These are phyloP conservation scores for Metschnikowia picachoensis DNA, from an alignment of 805 yeast species.

Conservation along the genomic window DNA sequence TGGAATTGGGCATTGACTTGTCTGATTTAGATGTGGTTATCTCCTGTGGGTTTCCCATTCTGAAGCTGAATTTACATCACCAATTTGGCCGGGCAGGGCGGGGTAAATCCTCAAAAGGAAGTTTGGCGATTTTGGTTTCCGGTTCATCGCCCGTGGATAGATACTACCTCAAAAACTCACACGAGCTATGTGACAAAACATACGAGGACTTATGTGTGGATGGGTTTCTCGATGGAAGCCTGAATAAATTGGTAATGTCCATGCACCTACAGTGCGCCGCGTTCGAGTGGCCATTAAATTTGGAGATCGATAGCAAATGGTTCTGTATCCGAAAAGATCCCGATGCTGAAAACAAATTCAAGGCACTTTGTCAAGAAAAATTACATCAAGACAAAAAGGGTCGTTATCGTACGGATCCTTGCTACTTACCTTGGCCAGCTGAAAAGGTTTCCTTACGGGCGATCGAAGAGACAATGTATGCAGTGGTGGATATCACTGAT, in stretches of 20 bases:
- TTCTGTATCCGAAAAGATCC: slow-evolving; percentile 42
- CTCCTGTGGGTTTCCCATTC: slow-evolving; percentile 88
- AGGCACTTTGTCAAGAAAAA: slow-evolving; percentile 34
- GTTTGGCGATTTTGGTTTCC: slow-evolving; percentile 80
- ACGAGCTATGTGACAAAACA: slow-evolving; percentile 44
- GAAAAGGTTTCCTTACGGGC: slow-evolving; percentile 75
- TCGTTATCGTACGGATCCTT: slow-evolving; percentile 31
- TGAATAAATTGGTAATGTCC: slow-evolving; percentile 51
- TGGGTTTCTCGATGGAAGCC: slow-evolving; percentile 31
- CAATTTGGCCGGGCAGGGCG: slow-evolving; percentile 98
- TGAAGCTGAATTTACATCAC: slow-evolving; percentile 84
- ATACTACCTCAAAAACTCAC: slow-evolving; percentile 69
- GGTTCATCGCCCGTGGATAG: slow-evolving; percentile 84
- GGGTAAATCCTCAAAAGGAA: slow-evolving; percentile 62
- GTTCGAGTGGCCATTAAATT: slow-evolving; percentile 65
- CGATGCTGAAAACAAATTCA: slow-evolving; percentile 17
- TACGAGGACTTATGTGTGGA: slow-evolving; percentile 42
- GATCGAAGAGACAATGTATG: slow-evolving; percentile 74
- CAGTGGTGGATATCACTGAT: slow-evolving; percentile 86
- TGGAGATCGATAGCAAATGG: slow-evolving; percentile 51
- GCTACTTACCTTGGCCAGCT: slow-evolving; percentile 80
- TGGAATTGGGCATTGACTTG: slow-evolving; percentile 93
- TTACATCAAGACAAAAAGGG: slow-evolving; percentile 33
- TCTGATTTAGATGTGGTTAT: slow-evolving; percentile 90
- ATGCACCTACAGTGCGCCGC: slow-evolving; percentile 95